Evolutionary conservation across 2,329 filamentous ascomycete species (phyloP), one percentile per base, ranked within the genome.

Genomic region (Ramularia collo-cygni): DNA sequence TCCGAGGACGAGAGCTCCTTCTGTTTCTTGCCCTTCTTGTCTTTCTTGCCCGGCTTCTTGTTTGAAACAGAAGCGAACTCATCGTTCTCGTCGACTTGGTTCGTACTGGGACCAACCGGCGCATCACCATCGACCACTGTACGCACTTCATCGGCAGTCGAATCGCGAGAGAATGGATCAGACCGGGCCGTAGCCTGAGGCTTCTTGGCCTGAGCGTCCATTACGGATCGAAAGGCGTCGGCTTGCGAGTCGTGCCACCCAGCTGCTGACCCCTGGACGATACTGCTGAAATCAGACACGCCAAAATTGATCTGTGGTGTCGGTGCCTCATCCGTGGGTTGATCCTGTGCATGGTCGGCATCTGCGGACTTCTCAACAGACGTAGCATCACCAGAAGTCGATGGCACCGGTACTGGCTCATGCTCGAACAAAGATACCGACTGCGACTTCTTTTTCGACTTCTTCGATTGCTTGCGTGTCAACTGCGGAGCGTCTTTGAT

Each of bases 11-110:
- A 44, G 29, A 35, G 17, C 4, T 29, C 12, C 12, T 30, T 30
- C 12, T 34, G 38, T 40, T 46, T 43, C 33, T 43, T 46, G 30
- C 38, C 41, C 31, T 47, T 44, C 35, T 52, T 50, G 15, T 41
- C 38, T 43, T 53, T 53, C 34, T 52, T 53, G 31, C 32, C 48
- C 37, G 63, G 61, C 46, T 59, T 59, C 14, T 48, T 48, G 18
- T 38, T 40, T 8, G 30, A 37, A 7, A 28, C 32, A 24, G 39
- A 21, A n/a, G 9, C 32, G 8, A 35, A 13, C 15, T 36, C 38
- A n/a, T 10, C 3, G 16, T 35, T 21, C 13, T 24, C 9, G 5
- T 19, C 16, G 13, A 18, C 32, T 26, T 21, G n/a, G n/a, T n/a
- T n/a, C n/a, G n/a, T n/a, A n/a, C n/a, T n/a, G n/a, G n/a, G n/a